These are phyloP conservation scores for Phytophthora pinifolia DNA, from an alignment of 352 stramenopile genomes.

Conservation along the genomic window DNA sequence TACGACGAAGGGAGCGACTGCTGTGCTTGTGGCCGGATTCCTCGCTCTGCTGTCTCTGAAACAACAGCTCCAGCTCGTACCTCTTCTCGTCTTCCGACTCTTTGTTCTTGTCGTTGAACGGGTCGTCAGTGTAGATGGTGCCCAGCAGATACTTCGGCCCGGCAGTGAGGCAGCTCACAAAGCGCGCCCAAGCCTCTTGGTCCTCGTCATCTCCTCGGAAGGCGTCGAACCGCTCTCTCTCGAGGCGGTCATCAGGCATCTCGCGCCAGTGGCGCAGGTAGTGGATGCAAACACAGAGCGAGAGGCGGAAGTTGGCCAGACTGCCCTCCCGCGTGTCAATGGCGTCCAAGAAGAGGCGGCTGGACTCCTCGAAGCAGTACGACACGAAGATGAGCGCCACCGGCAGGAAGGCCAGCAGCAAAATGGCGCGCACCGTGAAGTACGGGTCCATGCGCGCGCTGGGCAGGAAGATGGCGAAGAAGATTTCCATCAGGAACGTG, in stretches of 20 bases:
- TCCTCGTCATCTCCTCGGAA: slow-evolving; percentile 63
- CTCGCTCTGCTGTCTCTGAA: slow-evolving; percentile 51
- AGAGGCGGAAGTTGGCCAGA: slow-evolving; percentile 83
- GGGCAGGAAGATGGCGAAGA: slow-evolving; percentile 89
- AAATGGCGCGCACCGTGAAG: slow-evolving; percentile 70
- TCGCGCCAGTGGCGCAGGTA: slow-evolving; percentile 77
- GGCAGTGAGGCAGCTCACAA: slow-evolving; percentile 42
- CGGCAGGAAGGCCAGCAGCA: slow-evolving; percentile 67
- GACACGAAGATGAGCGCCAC: slow-evolving; percentile 84
- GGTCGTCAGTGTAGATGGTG: slow-evolving; percentile 59
- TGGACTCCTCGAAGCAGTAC: slow-evolving; percentile 87
- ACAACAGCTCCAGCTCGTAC: slow-evolving; percentile 59
- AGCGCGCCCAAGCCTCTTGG: slow-evolving; percentile 56
- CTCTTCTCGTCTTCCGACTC: slow-evolving; percentile 71
- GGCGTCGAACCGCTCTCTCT: slow-evolving; percentile 43
- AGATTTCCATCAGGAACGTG: slow-evolving; percentile 89
- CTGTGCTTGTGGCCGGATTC: slow-evolving; percentile 28
- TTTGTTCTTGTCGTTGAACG: slow-evolving; percentile 78
- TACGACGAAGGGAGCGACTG: slow-evolving; percentile 17
- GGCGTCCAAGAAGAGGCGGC: slow-evolving; percentile 79
- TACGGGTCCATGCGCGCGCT: slow-evolving; percentile 69
- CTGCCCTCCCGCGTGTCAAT: slow-evolving; percentile 84
- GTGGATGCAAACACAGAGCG: slow-evolving; percentile 82
- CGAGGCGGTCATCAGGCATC: slow-evolving; percentile 80
- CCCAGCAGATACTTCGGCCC: slow-evolving; percentile 40